These are phyloP conservation scores for Suillus alpinus DNA, from an alignment of 768 basidiomycete genomes.

Conservation along the genomic window DNA sequence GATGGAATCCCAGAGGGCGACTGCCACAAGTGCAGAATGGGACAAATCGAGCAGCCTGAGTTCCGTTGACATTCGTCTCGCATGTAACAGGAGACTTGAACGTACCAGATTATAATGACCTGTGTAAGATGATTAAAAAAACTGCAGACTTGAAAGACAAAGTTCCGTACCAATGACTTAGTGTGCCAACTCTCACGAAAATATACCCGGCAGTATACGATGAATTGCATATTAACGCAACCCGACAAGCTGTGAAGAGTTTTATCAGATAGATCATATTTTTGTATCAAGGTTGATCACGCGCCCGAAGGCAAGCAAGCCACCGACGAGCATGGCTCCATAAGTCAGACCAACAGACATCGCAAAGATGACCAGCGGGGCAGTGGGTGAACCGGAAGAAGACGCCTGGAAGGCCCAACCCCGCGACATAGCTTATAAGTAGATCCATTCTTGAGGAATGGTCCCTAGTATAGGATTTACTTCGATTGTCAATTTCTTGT, in stretches of 20 bases:
- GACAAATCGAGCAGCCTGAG: slow-evolving; percentile 22
- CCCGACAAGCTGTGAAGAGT: slow-evolving; percentile 21
- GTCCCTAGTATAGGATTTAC: neutral
- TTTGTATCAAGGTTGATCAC: neutral
- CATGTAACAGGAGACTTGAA: neutral
- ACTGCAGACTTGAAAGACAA: neutral
- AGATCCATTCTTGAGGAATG: neutral
- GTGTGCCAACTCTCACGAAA: slow-evolving; percentile 16
- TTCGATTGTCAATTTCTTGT: neutral
- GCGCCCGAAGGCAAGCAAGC: slow-evolving; percentile 21
- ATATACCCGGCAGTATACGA: slow-evolving; percentile 21
- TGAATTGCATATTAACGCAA: slow-evolving; percentile 24
- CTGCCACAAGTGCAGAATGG: slow-evolving; percentile 21
- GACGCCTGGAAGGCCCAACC: neutral
- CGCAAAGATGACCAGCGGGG: neutral
- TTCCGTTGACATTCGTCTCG: neutral
- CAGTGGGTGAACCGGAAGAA: neutral
- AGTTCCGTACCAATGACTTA: slow-evolving; percentile 16
- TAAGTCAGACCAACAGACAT: slow-evolving; percentile 13
- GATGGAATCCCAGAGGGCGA: slow-evolving; percentile 24
- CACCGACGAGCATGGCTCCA: slow-evolving; percentile 21
- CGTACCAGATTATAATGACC: slow-evolving; percentile 22
- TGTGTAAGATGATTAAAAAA: neutral
- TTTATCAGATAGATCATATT: neutral
- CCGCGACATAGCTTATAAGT: slow-evolving; percentile 5